Conservation (phyloP, 805 yeast species). For the Yarrowia divulgata region DNA sequence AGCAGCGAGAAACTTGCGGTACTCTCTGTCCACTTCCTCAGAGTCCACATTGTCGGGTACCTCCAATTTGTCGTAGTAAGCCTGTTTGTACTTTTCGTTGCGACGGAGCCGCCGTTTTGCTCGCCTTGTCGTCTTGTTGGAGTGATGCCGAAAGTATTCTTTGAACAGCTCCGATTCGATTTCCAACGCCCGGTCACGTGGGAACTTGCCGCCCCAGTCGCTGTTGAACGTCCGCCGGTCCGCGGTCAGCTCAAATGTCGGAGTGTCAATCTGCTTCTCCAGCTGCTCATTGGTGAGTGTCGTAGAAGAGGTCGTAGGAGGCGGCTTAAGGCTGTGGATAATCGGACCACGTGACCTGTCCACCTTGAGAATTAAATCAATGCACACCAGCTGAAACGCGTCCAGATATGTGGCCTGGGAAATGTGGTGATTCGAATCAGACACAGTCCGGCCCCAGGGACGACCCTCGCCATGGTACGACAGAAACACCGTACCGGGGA, state of each 20-base stretch:
- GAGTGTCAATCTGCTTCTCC: not conserved
- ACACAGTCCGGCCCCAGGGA: not conserved
- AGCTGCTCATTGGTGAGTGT: not conserved
- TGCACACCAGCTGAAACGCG: not conserved
- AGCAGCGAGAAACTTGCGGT: not conserved
- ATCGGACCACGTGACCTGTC: not conserved
- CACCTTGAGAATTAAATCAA: not conserved
- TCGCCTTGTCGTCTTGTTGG: no score
- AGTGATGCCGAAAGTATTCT: not conserved
- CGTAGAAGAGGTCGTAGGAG: not conserved
- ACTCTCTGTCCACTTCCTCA: not conserved
- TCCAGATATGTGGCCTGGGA: not conserved
- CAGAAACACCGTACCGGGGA: conserved; percentile 15
- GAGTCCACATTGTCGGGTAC: not conserved
- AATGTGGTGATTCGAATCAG: not conserved
- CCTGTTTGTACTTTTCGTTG: not conserved
- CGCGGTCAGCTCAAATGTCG: not conserved
- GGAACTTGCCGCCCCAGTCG: not conserved
- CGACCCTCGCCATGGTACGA: conserved; percentile 17
- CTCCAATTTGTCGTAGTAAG: not conserved
- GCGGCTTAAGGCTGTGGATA: not conserved
- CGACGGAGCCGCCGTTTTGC: no score
- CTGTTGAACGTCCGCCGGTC: not conserved
- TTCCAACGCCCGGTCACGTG: not conserved
- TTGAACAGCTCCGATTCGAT: not conserved